Base-by-base conservation (phyloP, 495 filamentous ascomycete genomes). In the Aspergillus sclerotiicarbonarius region DNA sequence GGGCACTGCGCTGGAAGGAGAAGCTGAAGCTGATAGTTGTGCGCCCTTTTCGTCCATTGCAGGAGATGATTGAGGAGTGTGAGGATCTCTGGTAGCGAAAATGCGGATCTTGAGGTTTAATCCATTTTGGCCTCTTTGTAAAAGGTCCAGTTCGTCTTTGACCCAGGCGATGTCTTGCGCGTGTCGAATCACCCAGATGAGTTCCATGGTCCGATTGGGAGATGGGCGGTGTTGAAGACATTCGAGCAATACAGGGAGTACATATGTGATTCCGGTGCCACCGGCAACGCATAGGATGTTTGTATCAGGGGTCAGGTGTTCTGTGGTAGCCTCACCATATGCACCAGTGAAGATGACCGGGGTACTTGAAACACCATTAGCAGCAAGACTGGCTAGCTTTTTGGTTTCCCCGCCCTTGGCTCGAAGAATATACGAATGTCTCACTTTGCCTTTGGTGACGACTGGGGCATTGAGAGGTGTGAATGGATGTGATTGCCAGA, bases 401-500 rank as follows among this genome's bases (percentile, higher is more conserved):
- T 71, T 78, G 0, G 86, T 88, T 60, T 86, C 76, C n/a, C 86
- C 86, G 4, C 74, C 77, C 53, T 82, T 80, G 19, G 78, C 80
- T 1, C 84, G 72, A 46, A 89, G 74, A 53, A 90, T 76, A 57
- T 90, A 90, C 6, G 81, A 78, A 53, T 90, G 87, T 9, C 67
- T 63, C 21, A 81, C 73, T 15, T 62, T 44, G 0, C 65, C 65
- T 5, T 61, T 55, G 6, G 66, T 58, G 2, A 61, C 60, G 2
- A 64, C 65, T 0, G 85, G 85, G 1, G 80, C 59, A 32, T 73
- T 81, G 25, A 79, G 67, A 0, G 84, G 81, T 0, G 87, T 90
- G 62, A 88, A 87, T 0, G 87, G 86, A 62, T 90, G 87, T 0
- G 81, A 80, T 69, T 90, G 84, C 81, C 84, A 88, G 53, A 87